Conservation (phyloP, 805 yeast species). For the Teunomyces pallodes region DNA sequence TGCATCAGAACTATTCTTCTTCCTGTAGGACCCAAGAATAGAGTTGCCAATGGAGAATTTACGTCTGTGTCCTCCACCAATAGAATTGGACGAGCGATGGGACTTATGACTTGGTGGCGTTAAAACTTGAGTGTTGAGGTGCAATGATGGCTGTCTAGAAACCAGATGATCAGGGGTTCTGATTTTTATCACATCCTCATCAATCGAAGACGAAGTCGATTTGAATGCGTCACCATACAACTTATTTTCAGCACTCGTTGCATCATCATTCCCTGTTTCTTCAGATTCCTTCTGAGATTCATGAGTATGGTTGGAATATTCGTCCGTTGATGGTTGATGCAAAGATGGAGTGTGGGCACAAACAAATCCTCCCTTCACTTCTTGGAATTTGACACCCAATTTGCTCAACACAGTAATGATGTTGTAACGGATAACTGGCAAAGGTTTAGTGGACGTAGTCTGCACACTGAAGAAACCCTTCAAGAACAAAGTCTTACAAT, state of each 20-base stretch:
- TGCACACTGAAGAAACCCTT: slow-evolving; percentile 94
- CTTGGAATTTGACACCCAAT: slow-evolving; percentile 78
- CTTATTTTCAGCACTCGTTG: slow-evolving; percentile 29
- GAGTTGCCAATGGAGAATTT: slow-evolving; percentile 64
- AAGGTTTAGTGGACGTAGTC: slow-evolving; percentile 88
- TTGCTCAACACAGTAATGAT: slow-evolving; percentile 73
- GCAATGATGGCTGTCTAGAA: slow-evolving; percentile 39
- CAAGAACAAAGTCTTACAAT: slow-evolving; percentile 83
- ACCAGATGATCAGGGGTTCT: slow-evolving; percentile 30
- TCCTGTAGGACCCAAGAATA: slow-evolving; percentile 47
- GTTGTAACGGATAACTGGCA: slow-evolving; percentile 83
- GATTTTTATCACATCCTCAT: slow-evolving; percentile 15
- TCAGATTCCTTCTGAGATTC: slow-evolving; percentile 18
- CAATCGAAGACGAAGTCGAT: slow-evolving; percentile 31
- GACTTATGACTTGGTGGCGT: slow-evolving; percentile 29
- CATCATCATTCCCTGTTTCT: slow-evolving; percentile 13
- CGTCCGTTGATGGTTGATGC: slow-evolving; percentile 11
- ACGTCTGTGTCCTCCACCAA: slow-evolving; percentile 48
- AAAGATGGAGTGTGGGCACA: slow-evolving; percentile 68
- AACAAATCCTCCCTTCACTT: slow-evolving; percentile 90
- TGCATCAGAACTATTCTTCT: slow-evolving; percentile 44
- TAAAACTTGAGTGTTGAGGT: slow-evolving; percentile 26
- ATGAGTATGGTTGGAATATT: slow-evolving; percentile 14
- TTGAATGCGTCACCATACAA: slow-evolving; percentile 42
- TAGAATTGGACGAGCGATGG: slow-evolving; percentile 39